A percentile compares a stretch with the other conserved stretches of the same genome.
These are phyloP conservation scores for Ceratobasidium sp. DNA, from an alignment of 1,284 basidiomycete species.

Conservation along the genomic window DNA sequence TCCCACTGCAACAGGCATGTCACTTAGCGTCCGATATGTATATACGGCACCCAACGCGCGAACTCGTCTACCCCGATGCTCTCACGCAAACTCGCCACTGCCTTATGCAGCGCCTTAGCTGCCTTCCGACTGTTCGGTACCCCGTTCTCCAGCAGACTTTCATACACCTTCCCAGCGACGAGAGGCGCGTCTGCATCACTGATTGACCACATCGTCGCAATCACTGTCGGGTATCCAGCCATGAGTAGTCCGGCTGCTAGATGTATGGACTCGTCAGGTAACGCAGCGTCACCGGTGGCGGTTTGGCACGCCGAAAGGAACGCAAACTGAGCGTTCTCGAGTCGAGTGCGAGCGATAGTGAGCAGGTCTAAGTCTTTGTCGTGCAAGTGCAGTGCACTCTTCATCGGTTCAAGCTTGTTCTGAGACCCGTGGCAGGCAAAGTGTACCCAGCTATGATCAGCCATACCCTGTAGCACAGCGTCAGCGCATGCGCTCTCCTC, in stretches of 20 bases:
- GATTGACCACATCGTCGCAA: conserved; percentile 24
- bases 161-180: neutral
- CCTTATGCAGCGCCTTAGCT: conserved; percentile 4
- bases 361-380: neutral
- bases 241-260: conserved; percentile 46
- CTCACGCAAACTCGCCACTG: neutral
- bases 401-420: neutral
- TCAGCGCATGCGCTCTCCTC: neutral
- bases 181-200: neutral
- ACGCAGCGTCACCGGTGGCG: conserved; percentile 37
- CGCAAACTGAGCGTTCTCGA: neutral
- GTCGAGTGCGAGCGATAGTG: neutral
- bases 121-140: conserved; percentile 12
- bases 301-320: conserved; percentile 10
- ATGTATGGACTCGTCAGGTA: conserved; percentile 47
- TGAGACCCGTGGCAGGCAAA: conserved; percentile 24
- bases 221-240: conserved; percentile 37
- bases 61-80: neutral
- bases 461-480: conserved; percentile 7
- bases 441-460: conserved; percentile 5
- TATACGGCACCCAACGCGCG: conserved; percentile 14
- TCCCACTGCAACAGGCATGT: too few relatives aligned
- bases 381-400: conserved; percentile 2
- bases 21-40: conserved; percentile 4
- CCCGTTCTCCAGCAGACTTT: neutral